Evolutionary conservation across 108 stramenopile species (phyloP), one percentile per base, ranked within the genome.

Genomic region (Bacterosira constricta): DNA sequence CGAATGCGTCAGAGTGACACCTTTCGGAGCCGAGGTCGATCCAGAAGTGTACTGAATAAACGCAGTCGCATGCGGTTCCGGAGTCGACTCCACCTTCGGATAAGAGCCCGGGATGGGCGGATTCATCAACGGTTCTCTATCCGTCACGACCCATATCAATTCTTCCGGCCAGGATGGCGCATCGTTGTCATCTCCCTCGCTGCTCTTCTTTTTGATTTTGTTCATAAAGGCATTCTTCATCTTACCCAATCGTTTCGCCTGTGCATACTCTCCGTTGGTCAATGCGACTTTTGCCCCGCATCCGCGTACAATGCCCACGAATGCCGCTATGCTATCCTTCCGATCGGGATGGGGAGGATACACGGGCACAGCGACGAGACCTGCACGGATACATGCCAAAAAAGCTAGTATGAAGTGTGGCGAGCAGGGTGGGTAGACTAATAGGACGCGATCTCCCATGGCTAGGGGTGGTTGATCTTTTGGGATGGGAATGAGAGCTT

Each of bases 31-130:
- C 42, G 86, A 86, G 9, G 99, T 99, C 29, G 95, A 96, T 27
- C 99, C 99, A 5, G 93, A 96, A 4, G 98, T 99, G 86, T 90
- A 99, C 75, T 99, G 99, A 21, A 99, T 71, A 79, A 99, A 99
- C 8, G 98, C 97, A 37, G 96, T 60, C 56, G 87, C 83, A 8
- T 67, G 17, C 15, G 83, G 37, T 32, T 23, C 29, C 12, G 76
- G 66, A 42, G 76, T 57, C 53, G 27, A 49, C 34, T 21, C 42
- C 6, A 71, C 55, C 51, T 37, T 45, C 47, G 44, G 42, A 42
- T 36, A 63, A n/a, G 26, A 36, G 51, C 39, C 44, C 42, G 35
- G 39, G 2, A 0, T 17, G 25, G 67, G 61, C 8, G 75, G 66
- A 64, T 77, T 55, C 23, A 47, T 7, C 53, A 77, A 37, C 18